A percentile compares a stretch with the other conserved stretches of the same genome.
Evolutionary conservation across 1,139 yeast genomes (phyloP).

Genomic region (Eremothecium sinecaudum): DNA sequence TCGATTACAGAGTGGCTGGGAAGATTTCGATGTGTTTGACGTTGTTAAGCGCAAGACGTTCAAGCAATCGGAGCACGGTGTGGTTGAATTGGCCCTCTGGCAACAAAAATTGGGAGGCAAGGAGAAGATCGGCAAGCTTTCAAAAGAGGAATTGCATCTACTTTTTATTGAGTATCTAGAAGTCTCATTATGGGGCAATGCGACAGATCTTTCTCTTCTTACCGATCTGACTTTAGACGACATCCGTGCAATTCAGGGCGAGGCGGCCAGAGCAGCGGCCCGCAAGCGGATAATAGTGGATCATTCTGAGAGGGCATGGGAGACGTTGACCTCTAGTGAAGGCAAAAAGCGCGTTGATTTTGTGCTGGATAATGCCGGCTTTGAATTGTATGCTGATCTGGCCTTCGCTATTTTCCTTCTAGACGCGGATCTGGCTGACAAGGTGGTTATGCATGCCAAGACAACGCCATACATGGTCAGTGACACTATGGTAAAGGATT

Average conservation of each 20-base stretch:
- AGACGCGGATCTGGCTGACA: conserved; percentile 53
- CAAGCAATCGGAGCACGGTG: conserved; percentile 65
- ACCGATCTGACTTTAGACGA: conserved; percentile 82
- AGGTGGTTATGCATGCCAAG: conserved; percentile 78
- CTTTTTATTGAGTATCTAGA: conserved; percentile 73
- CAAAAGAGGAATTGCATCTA: conserved; percentile 41
- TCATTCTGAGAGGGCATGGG: conserved; percentile 66
- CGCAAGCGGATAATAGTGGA: conserved; percentile 76
- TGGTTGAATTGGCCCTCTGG: conserved; percentile 69
- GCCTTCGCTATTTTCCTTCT: conserved; percentile 64
- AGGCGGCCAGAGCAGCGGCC: conserved; percentile 71
- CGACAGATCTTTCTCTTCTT: conserved; percentile 83
- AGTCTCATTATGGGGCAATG: conserved; percentile 95
- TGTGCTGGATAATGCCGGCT: conserved; percentile 90
- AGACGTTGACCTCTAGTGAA: conserved; percentile 16
- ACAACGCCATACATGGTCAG: conserved; percentile 96
- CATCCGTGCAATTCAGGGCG: conserved; percentile 84
- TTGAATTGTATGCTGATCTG: conserved; percentile 86
- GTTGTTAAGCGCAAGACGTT: conserved; percentile 65
- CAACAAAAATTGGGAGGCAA: conserved; percentile 40
- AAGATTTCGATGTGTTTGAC: conserved; percentile 52
- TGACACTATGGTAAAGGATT: conserved; percentile 83
- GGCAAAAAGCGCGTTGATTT: conserved; percentile 56
- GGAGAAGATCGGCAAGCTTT: conserved; percentile 29
- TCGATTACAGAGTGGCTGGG: conserved; percentile 36